These are phyloP conservation scores for Aureobasidium sp. DNA, from an alignment of 2,329 filamentous ascomycete species.

Conservation along the genomic window DNA sequence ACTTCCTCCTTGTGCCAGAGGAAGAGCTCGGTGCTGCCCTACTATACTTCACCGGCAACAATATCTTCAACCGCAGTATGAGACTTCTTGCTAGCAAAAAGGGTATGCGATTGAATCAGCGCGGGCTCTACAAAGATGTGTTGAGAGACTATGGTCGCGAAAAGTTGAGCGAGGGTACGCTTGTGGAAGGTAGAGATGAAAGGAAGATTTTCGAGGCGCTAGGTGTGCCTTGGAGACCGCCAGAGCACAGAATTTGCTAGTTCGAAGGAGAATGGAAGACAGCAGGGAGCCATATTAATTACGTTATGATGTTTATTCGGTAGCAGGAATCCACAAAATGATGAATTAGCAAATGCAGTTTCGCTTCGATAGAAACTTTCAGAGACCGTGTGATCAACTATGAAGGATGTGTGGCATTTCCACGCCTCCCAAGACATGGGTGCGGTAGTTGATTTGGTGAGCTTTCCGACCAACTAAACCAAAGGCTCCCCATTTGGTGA, in stretches of 20 bases:
- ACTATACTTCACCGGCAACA: conserved; percentile 94
- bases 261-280: too few relatives aligned
- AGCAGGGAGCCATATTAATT: too few relatives aligned
- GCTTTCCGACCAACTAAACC: too few relatives aligned
- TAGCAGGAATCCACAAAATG: not conserved
- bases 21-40: conserved; percentile 73
- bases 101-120: conserved; percentile 77
- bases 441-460: too few relatives aligned
- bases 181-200: conserved; percentile 70
- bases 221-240: conserved; percentile 76
- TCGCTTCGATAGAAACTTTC: too few relatives aligned
- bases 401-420: too few relatives aligned
- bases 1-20: conserved; percentile 75
- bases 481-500: too few relatives aligned
- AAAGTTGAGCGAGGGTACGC: conserved; percentile 57
- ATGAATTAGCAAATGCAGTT: not conserved
- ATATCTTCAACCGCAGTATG: conserved; percentile 87
- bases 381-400: too few relatives aligned
- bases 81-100: conserved; percentile 71
- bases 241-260: conserved; percentile 66
- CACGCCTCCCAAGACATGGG: too few relatives aligned
- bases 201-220: conserved; percentile 71
- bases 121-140: conserved; percentile 66
- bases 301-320: not conserved
- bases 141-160: conserved; percentile 49